Conservation (phyloP, 2,329 filamentous ascomycete genomes). For the Beauveria varroae region DNA sequence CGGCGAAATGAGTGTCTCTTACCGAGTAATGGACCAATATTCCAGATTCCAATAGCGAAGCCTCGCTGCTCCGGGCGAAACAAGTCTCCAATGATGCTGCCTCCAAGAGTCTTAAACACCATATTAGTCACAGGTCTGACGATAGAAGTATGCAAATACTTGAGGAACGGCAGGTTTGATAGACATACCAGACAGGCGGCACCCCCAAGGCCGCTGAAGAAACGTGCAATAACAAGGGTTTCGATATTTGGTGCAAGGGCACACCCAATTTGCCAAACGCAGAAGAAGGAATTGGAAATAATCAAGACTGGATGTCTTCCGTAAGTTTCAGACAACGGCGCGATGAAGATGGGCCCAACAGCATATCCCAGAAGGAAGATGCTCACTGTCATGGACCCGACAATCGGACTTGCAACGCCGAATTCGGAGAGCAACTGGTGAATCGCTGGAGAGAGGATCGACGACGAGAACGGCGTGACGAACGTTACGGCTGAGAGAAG, state of each 20-base stretch:
- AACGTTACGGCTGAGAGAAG: conserved; percentile 27
- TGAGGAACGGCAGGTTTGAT: too few relatives aligned
- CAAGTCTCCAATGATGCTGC: conserved; percentile 58
- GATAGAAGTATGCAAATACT: too few relatives aligned
- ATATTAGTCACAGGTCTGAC: too few relatives aligned
- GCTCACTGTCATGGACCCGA: not conserved
- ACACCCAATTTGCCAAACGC: conserved; percentile 39
- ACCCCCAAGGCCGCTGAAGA: conserved; percentile 53
- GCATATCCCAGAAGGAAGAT: conserved; percentile 3
- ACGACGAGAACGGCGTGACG: conserved; percentile 12
- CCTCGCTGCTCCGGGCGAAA: conserved; percentile 52
- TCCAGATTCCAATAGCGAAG: conserved; percentile 57
- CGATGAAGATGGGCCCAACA: conserved; percentile 1
- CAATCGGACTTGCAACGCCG: conserved; percentile 9
- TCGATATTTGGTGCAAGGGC: conserved; percentile 54
- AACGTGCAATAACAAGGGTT: conserved; percentile 54
- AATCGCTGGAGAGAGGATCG: conserved; percentile 13
- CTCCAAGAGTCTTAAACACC: conserved; percentile 45
- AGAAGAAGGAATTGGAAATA: conserved; percentile 41
- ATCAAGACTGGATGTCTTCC: conserved; percentile 18
- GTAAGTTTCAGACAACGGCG: not conserved
- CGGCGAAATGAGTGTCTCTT: too few relatives aligned
- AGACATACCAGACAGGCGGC: conserved; percentile 43
- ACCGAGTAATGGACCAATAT: conserved; percentile 53
- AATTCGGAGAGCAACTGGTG: conserved; percentile 14